phyloP scores from a whole-genome alignment of 306 rosid genomes.

The Acacia crassicarpa region DNA sequence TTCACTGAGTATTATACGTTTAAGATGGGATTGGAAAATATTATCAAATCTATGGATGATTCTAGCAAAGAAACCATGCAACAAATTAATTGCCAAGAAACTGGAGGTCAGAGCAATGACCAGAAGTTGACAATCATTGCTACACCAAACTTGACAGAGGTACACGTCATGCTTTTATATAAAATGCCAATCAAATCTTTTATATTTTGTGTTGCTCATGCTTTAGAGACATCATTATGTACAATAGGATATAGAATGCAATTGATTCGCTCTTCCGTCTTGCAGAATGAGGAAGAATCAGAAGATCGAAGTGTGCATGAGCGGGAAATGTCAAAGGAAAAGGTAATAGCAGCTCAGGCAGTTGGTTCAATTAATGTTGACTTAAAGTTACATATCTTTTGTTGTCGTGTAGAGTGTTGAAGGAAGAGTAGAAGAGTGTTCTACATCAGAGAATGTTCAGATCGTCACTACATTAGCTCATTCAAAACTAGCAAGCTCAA shows the following conservation, averaged over 20 bases:
- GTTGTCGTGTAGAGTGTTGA: not conserved
- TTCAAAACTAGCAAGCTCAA: not conserved
- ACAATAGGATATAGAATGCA: not conserved
- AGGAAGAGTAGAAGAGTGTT: not conserved
- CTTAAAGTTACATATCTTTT: not conserved
- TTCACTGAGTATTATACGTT: accelerated
- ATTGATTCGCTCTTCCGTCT: no score
- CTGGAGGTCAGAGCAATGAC: not conserved
- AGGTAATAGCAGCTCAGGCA: not conserved
- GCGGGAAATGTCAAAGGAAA: not conserved
- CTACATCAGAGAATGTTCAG: not conserved
- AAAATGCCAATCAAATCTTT: not conserved
- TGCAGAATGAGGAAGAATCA: not conserved
- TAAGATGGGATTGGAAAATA: not conserved
- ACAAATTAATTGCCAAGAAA: not conserved
- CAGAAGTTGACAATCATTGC: not conserved
- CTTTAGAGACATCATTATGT: not conserved
- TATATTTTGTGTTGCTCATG: not conserved
- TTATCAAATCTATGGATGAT: not conserved
- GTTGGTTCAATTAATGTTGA: not conserved
- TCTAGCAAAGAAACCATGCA: not conserved
- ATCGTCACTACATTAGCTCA: not conserved
- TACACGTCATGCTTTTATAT: not conserved
- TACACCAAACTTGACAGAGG: not conserved
- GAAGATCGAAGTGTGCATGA: not conserved